Conservation (phyloP, 225 moss, liverwort and hornwort species). For the Lunularia cruciata region DNA sequence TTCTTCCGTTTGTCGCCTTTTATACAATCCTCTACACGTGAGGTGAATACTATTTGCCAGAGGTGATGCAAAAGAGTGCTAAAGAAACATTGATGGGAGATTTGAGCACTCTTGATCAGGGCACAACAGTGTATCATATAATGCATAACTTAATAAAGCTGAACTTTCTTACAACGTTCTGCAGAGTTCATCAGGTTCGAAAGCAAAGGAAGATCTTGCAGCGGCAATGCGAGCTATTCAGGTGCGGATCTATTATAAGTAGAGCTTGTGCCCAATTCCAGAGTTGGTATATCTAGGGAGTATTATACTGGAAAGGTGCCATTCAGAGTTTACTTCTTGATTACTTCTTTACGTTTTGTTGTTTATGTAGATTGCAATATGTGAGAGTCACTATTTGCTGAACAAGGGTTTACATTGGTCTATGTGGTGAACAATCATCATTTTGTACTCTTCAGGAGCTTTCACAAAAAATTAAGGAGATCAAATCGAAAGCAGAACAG, state of each 20-base stretch:
- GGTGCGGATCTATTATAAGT: conserved; percentile 34
- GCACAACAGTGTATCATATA: too few species aligned
- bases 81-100: neutral
- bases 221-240: conserved; percentile 97
- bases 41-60: too few species aligned
- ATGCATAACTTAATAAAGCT: neutral
- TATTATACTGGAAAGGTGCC: neutral
- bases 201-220: conserved; percentile 99
- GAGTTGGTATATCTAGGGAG: neutral
- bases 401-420: neutral
- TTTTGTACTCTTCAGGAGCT: conserved; percentile 59
- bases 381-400: neutral
- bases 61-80: neutral
- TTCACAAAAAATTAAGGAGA: conserved; percentile 91
- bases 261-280: neutral
- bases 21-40: neutral
- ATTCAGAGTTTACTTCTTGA: neutral
- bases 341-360: neutral
- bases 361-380: too few species aligned
- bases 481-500: conserved; percentile 98
- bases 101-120: too few species aligned
- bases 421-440: neutral
- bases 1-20: too few species aligned
- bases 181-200: conserved; percentile 97
- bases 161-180: neutral